Percentiles rank a stretch among this genome's conserved stretches.
phyloP scores from a whole-genome alignment of 1,284 basidiomycete genomes.

The Cutaneotrichosporon dermatis region DNA sequence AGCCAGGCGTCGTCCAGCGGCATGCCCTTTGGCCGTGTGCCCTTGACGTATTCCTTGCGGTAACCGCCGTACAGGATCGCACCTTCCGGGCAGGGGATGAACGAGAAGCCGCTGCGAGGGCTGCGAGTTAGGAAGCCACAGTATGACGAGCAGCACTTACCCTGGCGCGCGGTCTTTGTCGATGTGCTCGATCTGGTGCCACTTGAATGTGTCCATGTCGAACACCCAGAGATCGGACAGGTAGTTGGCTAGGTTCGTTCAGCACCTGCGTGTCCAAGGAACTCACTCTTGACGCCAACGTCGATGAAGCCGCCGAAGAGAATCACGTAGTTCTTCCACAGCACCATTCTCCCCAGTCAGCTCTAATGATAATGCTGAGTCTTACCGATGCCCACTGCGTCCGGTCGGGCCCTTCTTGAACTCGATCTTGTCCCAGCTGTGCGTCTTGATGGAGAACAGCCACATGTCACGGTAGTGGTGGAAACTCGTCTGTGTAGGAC shows the following conservation, averaged over 20 bases:
- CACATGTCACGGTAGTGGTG: constrained; percentile 82
- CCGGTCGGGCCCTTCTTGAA: constrained; percentile 75
- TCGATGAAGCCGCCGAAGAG: constrained; percentile 86
- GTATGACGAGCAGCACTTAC: constrained; percentile 6
- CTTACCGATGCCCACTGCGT: constrained; percentile 74
- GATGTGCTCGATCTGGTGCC: constrained; percentile 72
- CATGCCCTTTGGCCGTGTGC: constrained; percentile 76
- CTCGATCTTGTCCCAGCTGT: constrained; percentile 86
- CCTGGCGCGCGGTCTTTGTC: constrained; percentile 63
- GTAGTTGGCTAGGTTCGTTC: constrained; percentile 61
- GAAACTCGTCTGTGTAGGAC: constrained; percentile 77
- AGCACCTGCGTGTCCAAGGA: constrained; percentile 3
- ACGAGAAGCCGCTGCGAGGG: constrained; percentile 80
- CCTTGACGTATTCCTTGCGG: constrained; percentile 85
- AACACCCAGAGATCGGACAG: constrained; percentile 85
- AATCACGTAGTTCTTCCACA: constrained; percentile 83
- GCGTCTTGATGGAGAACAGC: constrained; percentile 46
- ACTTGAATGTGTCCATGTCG: constrained; percentile 80
- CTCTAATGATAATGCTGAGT: neutral
- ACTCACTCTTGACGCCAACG: constrained; percentile 66
- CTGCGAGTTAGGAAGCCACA: constrained; percentile 47
- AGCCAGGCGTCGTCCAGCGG: constrained; percentile 91
- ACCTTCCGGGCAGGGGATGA: constrained; percentile 74
- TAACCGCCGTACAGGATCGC: constrained; percentile 87
- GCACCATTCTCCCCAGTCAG: constrained; percentile 63